phyloP scores from a whole-genome alignment of 805 yeast species.

The Torulaspora maleeae region DNA sequence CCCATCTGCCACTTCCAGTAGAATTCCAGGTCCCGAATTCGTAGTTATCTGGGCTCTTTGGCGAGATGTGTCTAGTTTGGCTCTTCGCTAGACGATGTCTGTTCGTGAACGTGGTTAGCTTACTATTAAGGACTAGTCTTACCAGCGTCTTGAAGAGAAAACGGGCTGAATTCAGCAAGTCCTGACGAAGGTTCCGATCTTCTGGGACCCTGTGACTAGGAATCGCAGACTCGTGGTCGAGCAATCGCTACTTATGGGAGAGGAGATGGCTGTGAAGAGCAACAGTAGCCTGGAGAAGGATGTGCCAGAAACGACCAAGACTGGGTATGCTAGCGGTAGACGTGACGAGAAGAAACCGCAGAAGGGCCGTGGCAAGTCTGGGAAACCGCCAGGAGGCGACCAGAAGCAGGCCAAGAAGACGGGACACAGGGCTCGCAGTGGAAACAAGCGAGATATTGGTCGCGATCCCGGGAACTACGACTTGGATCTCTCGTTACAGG shows the following conservation, averaged over 20 bases:
- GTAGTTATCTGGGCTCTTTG: background rate
- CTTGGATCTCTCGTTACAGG: slow-evolving; percentile 35
- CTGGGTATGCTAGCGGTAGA: background rate
- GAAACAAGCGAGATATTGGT: background rate
- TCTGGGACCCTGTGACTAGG: background rate
- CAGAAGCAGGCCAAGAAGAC: background rate
- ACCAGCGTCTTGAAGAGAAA: background rate
- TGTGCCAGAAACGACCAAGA: slow-evolving; percentile 1
- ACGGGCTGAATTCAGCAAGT: background rate
- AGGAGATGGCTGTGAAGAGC: slow-evolving; percentile 10
- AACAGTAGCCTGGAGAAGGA: slow-evolving; percentile 9
- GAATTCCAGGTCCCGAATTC: background rate
- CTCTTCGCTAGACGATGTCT: background rate
- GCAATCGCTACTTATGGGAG: slow-evolving; percentile 4
- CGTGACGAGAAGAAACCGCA: background rate
- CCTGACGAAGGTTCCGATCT: background rate
- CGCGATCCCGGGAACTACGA: slow-evolving; percentile 11
- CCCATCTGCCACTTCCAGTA: background rate
- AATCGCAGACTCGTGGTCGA: background rate
- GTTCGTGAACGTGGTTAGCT: slow-evolving; percentile 4
- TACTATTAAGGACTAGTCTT: background rate
- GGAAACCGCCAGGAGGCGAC: background rate
- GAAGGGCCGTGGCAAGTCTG: background rate
- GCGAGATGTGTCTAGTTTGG: background rate
- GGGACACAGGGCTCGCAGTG: slow-evolving; percentile 4